Base-by-base conservation (phyloP, 2,329 filamentous ascomycete genomes). In the Alternaria arborescens region DNA sequence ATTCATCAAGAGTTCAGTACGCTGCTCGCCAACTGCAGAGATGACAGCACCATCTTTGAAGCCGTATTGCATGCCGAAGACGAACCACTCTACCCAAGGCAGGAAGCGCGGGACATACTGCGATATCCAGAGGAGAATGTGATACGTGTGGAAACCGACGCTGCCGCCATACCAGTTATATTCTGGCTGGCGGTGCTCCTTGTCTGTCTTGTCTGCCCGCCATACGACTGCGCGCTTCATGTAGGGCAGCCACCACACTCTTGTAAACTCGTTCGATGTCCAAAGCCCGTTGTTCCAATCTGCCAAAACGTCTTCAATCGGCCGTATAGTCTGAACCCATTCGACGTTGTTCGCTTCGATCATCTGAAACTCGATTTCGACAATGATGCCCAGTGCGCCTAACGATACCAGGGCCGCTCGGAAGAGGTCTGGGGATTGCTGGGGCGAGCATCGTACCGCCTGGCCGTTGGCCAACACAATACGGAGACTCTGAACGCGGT, bases 181-280 rank as follows among this genome's bases (percentile, higher is more conserved):
- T 2, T 86, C 85, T 2, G 91, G 88, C 7, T 86, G 81, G 16
- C 81, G 81, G 41, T 85, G 80, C 0, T 88, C 82, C 58, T 89
- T 86, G 8, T 87, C 82, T 1, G 92, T 93, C 76, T 91, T 91
- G 48, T 93, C 86, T n/a, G 93, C 95, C 41, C 88, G 87, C 95
- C 95, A 99, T 46, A 96, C 87, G 48, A 98, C 91, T 0, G 92
- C 93, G 46, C 92, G 87, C 57, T 92, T 88, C 75, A 91, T 93
- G 80, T 98, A 97, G 0, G 95, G 95, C 75, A 97, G 89, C 95
- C 95, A 99, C 94, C 95, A 99, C 28, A 97, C 93, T 28, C 95
- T 87, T 26, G 96, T 92, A 74, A 94, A 99, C 78, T 98, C 93
- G 62, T 89, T 88, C 62, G 88, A 86, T 1, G 87, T 92, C 94